These are phyloP conservation scores for Apostasia ramifera DNA, from an alignment of 106 monocot genomes.

Conservation along the genomic window DNA sequence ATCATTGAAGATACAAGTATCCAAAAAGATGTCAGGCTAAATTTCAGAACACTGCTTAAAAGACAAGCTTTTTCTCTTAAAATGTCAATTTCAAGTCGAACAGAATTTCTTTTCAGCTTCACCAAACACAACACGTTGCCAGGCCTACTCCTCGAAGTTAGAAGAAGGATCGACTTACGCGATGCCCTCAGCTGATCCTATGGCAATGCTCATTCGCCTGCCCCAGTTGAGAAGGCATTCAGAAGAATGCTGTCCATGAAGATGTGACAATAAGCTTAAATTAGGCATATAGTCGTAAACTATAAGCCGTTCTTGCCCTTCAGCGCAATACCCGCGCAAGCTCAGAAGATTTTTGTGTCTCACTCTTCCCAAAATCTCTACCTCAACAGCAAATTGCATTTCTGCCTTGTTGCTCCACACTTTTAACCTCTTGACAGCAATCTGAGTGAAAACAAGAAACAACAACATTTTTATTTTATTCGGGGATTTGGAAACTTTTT, in stretches of 20 bases:
- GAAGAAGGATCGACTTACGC: conserved; percentile 28
- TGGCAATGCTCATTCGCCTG: conserved; percentile 48
- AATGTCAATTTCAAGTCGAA: no score
- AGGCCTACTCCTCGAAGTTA: neutral
- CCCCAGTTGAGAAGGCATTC: conserved; percentile 52
- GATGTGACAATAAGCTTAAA: conserved; percentile 50
- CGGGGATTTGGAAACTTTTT: neutral
- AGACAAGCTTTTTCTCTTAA: no score
- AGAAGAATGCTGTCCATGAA: conserved; percentile 40
- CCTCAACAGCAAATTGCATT: conserved; percentile 53
- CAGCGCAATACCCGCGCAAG: conserved; percentile 57
- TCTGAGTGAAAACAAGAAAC: conserved; percentile 19
- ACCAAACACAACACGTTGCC: no score
- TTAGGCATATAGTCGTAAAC: conserved; percentile 71
- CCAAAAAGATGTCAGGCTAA: no score
- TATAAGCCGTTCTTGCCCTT: conserved; percentile 57
- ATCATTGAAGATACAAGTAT: no score
- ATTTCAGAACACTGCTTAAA: no score
- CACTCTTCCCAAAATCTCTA: conserved; percentile 54
- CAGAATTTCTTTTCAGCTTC: no score
- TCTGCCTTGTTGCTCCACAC: conserved; percentile 55
- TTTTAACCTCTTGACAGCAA: conserved; percentile 64
- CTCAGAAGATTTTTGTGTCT: conserved; percentile 54
- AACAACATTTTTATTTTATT: no score
- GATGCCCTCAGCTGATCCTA: conserved; percentile 70